Percentiles rank a stretch among this genome's conserved stretches.
These are phyloP conservation scores for Crucibulum laeve DNA, from an alignment of 768 basidiomycete species.

Conservation along the genomic window DNA sequence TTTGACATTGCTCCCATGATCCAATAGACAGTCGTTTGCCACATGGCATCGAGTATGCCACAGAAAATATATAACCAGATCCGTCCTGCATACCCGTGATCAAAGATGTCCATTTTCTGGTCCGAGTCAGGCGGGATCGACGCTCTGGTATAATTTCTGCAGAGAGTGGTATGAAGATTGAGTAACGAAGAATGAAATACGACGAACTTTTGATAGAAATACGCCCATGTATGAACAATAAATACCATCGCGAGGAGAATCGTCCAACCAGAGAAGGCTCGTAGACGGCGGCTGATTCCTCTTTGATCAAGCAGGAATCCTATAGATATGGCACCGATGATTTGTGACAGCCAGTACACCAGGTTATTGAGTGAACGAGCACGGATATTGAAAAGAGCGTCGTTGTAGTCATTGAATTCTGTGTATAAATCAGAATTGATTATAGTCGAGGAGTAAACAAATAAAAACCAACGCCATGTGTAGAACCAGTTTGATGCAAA, in stretches of 20 bases:
- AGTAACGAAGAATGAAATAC: background rate
- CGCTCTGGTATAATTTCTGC: conserved; percentile 54
- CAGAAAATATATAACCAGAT: conserved; percentile 68
- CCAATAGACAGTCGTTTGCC: conserved; percentile 84
- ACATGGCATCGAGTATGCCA: conserved; percentile 76
- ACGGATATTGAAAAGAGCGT: conserved; percentile 76
- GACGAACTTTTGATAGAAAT: conserved; percentile 66
- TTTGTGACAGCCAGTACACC: conserved; percentile 78
- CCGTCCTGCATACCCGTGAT: conserved; percentile 47
- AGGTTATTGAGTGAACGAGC: conserved; percentile 74
- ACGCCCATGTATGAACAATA: conserved; percentile 70
- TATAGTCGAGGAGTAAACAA: background rate
- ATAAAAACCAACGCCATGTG: conserved; percentile 63
- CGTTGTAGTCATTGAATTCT: conserved; percentile 82
- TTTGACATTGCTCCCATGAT: conserved; percentile 86
- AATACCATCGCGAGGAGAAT: conserved; percentile 63
- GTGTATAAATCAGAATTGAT: conserved; percentile 3
- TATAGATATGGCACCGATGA: conserved; percentile 68
- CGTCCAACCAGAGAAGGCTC: conserved; percentile 69
- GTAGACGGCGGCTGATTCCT: conserved; percentile 52
- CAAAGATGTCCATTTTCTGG: conserved; percentile 55
- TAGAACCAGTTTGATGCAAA: conserved; percentile 84
- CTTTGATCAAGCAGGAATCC: conserved; percentile 63
- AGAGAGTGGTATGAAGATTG: conserved; percentile 10
- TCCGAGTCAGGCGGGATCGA: conserved; percentile 30